Evolutionary conservation across 129 eudicot genomes (phyloP), one percentile per base, ranked within the genome.

Genomic region (Erigeron canadensis): DNA sequence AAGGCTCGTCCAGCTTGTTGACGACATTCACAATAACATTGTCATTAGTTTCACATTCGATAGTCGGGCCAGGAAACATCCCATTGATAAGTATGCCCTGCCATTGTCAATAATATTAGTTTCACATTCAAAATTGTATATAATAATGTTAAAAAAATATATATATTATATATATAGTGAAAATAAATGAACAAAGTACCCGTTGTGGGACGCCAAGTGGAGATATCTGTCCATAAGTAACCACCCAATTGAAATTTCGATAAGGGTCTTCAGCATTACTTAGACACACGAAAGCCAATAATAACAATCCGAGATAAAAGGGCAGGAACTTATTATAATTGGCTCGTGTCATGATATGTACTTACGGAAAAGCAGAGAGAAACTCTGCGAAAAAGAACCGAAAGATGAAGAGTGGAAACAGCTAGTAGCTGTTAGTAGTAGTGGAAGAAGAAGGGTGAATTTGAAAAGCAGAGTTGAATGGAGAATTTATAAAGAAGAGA

Each of bases 51-150:
- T 82, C 81, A 16, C 80, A 76, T 23, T 87, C 75, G 3, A 93
- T 54, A 18, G 81, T 80, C 2, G 95, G 98, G 16, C 98, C 98
- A 6, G 98, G 98, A 72, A 93, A 93, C 41, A 80, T 73, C 10
- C 96, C 98, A 67, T 93, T 93, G 73, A 93, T 86, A 19, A 89
- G 91, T 63, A 93, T 93, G 11, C 81, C 98, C 98, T 93, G 79
- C 74, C 78, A 81, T 23, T 42, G 16, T 53, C 13, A 16, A 21
- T 53, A n/a, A n/a, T n/a, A n/a, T n/a, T n/a, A n/a, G n/a, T n/a
- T n/a, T n/a, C n/a, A n/a, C n/a, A n/a, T n/a, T n/a, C n/a, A n/a
- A n/a, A n/a, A n/a, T n/a, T n/a, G n/a, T n/a, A n/a, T n/a, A n/a
- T n/a, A n/a, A n/a, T n/a, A n/a, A n/a, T n/a, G n/a, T n/a, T n/a